phyloP scores from a whole-genome alignment of 2,329 filamentous ascomycete species.

The Alternaria metachromatica region DNA sequence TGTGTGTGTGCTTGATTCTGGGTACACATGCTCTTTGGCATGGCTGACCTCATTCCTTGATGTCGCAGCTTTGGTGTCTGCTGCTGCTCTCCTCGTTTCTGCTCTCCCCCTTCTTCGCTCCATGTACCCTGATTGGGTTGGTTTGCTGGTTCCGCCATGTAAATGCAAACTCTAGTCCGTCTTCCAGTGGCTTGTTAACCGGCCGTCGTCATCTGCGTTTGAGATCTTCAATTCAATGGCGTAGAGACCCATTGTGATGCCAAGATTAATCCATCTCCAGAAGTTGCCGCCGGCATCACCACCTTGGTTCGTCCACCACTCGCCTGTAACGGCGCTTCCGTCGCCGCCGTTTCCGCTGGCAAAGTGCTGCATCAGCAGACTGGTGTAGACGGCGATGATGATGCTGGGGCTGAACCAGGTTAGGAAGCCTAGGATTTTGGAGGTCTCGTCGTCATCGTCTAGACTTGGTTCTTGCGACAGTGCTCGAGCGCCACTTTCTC shows the following conservation, averaged over 20 bases:
- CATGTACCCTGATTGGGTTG: not conserved
- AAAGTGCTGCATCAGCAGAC: constrained; percentile 93
- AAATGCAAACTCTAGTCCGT: constrained; percentile 65
- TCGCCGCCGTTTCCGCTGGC: constrained; percentile 64
- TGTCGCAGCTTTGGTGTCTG: not conserved
- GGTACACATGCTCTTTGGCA: not conserved
- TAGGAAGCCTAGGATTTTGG: constrained; percentile 78
- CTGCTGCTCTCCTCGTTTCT: not conserved
- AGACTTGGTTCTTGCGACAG: constrained; percentile 84
- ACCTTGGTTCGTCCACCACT: constrained; percentile 85
- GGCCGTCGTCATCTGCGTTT: constrained; percentile 77
- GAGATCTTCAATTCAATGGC: constrained; percentile 88
- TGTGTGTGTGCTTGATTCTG: not conserved
- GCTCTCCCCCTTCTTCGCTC: not conserved
- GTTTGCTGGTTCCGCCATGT: not conserved
- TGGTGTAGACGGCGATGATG: constrained; percentile 94
- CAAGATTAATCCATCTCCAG: constrained; percentile 94
- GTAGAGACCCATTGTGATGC: constrained; percentile 87
- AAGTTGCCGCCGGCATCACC: constrained; percentile 83
- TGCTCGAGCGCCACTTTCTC: constrained; percentile 82
- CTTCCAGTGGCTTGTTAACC: constrained; percentile 86
- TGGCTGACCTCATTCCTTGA: not conserved
- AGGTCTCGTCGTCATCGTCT: constrained; percentile 84
- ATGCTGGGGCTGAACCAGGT: constrained; percentile 96
- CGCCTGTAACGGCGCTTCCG: constrained; percentile 57